Evolutionary conservation across 1,139 yeast species (phyloP).

Genomic region (Yamadazyma atmosphaerica): DNA sequence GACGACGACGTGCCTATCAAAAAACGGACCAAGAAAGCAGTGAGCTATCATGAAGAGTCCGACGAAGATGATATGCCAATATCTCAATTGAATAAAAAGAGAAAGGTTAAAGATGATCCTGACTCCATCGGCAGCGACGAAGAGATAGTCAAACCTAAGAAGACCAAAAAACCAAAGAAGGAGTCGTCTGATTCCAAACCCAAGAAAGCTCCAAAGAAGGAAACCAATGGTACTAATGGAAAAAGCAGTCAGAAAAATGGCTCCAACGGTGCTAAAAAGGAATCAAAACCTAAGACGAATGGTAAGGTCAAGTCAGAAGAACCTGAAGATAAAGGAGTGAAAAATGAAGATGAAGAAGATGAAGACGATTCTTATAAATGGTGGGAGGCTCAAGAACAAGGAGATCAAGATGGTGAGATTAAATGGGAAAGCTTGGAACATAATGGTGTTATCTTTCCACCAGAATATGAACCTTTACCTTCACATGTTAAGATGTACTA

Average conservation of each 20-base stretch:
- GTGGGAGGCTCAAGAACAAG: slow-evolving; percentile 81
- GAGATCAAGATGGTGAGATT: slow-evolving; percentile 66
- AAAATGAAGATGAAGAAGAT: slow-evolving; percentile 28
- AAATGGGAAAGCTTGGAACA: slow-evolving; percentile 89
- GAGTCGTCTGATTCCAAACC: slow-evolving; percentile 3
- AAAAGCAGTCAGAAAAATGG: slow-evolving; percentile 6
- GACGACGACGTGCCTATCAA: slow-evolving; percentile 20
- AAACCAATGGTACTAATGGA: slow-evolving; percentile 4
- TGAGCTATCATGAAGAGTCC: slow-evolving; percentile 8
- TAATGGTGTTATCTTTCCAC: slow-evolving; percentile 91
- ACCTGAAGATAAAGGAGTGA: background rate
- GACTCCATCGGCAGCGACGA: background rate
- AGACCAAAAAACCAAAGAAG: slow-evolving; percentile 1
- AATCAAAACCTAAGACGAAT: slow-evolving; percentile 6
- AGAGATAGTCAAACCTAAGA: slow-evolving; percentile 3
- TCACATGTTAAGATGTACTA: slow-evolving; percentile 73
- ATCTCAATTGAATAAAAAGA: slow-evolving; percentile 10
- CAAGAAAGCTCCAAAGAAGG: slow-evolving; percentile 7
- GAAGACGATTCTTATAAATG: slow-evolving; percentile 66
- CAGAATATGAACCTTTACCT: slow-evolving; percentile 86
- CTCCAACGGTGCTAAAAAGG: slow-evolving; percentile 5
- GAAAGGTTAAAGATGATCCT: slow-evolving; percentile 1
- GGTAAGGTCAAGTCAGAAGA: background rate
- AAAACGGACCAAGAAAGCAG: slow-evolving; percentile 12
- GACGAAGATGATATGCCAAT: slow-evolving; percentile 16